Conservation (phyloP, 2,329 filamentous ascomycete species). For the Xylaria arbuscula region DNA sequence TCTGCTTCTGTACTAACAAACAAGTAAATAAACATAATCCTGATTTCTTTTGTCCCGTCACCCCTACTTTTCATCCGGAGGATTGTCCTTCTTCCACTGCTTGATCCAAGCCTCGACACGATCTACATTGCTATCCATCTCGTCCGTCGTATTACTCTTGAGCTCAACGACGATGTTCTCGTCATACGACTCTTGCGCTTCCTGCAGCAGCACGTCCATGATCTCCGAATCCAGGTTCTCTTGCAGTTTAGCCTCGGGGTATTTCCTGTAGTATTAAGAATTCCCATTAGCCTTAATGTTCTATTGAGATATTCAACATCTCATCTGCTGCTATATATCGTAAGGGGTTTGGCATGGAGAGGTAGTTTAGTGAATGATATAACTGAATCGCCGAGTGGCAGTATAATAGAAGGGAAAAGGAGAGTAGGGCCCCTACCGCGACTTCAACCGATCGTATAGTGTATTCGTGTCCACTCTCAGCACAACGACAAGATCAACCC, state of each 20-base stretch:
- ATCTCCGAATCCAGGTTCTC: slow-evolving; percentile 98
- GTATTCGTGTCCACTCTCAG: slow-evolving; percentile 82
- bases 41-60: slow-evolving; percentile 13
- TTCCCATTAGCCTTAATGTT: slow-evolving; percentile 4
- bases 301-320: background rate
- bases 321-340: background rate
- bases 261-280: slow-evolving; percentile 67
- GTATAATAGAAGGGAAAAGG: background rate
- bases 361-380: background rate
- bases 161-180: slow-evolving; percentile 90
- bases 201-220: slow-evolving; percentile 92
- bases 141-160: slow-evolving; percentile 80
- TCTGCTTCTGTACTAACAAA: background rate
- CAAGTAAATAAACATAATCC: background rate
- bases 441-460: slow-evolving; percentile 84
- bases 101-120: slow-evolving; percentile 84
- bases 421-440: slow-evolving; percentile 63
- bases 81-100: slow-evolving; percentile 79
- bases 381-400: background rate
- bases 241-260: slow-evolving; percentile 87
- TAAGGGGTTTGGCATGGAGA: background rate
- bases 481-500: slow-evolving; percentile 96
- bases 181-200: slow-evolving; percentile 88
- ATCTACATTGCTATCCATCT: slow-evolving; percentile 90
- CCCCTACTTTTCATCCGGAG: slow-evolving; percentile 53